Evolutionary conservation across 805 yeast genomes (phyloP).

Genomic region (Suhomyces canberraensis): DNA sequence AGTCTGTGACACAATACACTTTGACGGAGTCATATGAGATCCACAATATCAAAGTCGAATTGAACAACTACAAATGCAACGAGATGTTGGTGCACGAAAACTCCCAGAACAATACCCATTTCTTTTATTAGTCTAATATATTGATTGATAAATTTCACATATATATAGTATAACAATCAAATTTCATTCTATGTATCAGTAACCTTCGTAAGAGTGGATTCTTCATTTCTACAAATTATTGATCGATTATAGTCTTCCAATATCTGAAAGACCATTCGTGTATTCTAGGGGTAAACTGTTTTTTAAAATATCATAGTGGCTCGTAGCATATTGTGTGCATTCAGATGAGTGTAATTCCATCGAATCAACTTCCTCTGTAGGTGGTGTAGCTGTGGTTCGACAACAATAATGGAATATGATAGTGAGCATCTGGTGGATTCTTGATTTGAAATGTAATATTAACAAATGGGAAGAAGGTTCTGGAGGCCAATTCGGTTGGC

Average conservation of each 20-base stretch:
- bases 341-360: too few species aligned
- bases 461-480: constrained; percentile 82
- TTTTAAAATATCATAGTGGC: too few species aligned
- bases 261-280: too few species aligned
- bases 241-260: too few species aligned
- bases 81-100: constrained; percentile 69
- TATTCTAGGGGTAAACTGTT: too few species aligned
- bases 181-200: too few species aligned
- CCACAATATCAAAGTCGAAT: constrained; percentile 57
- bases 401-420: constrained; percentile 82
- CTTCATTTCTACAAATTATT: too few species aligned
- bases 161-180: too few species aligned
- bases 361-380: constrained; percentile 79
- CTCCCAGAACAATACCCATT: constrained; percentile 62
- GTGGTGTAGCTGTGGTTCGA: constrained; percentile 89
- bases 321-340: too few species aligned
- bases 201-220: too few species aligned
- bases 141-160: neutral
- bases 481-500: constrained; percentile 16
- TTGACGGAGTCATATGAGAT: constrained; percentile 49
- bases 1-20: constrained; percentile 49
- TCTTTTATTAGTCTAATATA: constrained; percentile 40
- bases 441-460: constrained; percentile 72
- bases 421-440: constrained; percentile 71
- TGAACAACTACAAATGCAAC: constrained; percentile 59